Evolutionary conservation across 78 protist genomes (phyloP).

Genomic region (Dictyostelium discoideum): DNA sequence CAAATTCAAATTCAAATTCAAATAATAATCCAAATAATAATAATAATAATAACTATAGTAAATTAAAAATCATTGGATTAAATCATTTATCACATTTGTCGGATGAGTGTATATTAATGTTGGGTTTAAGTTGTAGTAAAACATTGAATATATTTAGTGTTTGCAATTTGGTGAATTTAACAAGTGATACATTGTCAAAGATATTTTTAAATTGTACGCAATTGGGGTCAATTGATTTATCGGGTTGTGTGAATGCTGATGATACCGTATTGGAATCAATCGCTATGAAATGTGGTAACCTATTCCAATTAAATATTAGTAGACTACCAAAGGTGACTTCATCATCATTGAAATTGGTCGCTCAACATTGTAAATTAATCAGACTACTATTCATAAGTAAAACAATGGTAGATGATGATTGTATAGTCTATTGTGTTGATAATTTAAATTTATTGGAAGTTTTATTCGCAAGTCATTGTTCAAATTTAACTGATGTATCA

Average conservation of each 20-base stretch:
- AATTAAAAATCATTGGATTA: slow-evolving; percentile 16
- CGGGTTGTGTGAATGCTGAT: slow-evolving; percentile 46
- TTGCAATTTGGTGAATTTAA: slow-evolving; percentile 19
- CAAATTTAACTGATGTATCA: slow-evolving; percentile 6
- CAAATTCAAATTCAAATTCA: no score
- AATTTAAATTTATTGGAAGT: slow-evolving; percentile 18
- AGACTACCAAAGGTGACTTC: not conserved
- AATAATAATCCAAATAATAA: not conserved
- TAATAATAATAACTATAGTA: not conserved
- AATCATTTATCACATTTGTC: slow-evolving; percentile 37
- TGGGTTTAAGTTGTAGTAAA: slow-evolving; percentile 13
- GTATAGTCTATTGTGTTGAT: slow-evolving; percentile 25
- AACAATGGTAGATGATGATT: slow-evolving; percentile 64
- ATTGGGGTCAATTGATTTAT: slow-evolving; percentile 56
- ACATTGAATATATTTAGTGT: slow-evolving; percentile 44
- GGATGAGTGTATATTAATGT: not conserved
- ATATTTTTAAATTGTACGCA: slow-evolving; percentile 37
- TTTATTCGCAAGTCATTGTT: slow-evolving; percentile 21
- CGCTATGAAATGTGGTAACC: slow-evolving; percentile 21
- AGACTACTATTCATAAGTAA: slow-evolving; percentile 19
- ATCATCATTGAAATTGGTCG: slow-evolving; percentile 19
- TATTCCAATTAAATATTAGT: slow-evolving; percentile 63
- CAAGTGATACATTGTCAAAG: slow-evolving; percentile 34
- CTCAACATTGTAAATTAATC: slow-evolving; percentile 18
- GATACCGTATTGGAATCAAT: slow-evolving; percentile 60